Conservation (phyloP, 306 rosid genomes). For the Citrullus amarus region DNA sequence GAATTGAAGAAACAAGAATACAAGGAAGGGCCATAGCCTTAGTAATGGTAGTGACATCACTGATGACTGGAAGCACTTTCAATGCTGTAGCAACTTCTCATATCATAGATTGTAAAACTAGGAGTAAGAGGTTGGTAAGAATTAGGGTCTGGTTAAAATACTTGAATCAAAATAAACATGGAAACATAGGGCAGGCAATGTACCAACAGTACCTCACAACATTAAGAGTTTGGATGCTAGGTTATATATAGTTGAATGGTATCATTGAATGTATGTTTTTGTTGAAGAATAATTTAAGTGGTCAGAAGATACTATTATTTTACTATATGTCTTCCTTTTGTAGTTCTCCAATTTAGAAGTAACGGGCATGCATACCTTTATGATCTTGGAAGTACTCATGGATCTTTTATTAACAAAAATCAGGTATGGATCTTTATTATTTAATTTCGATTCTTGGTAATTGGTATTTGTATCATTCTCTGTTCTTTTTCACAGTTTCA, state of each 20-base stretch:
- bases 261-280: not conserved
- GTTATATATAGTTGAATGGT: not conserved
- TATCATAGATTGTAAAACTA: not conserved
- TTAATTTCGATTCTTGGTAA: not conserved
- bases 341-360: conserved; percentile 77
- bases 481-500: not conserved
- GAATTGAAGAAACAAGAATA: not conserved
- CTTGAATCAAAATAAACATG: not conserved
- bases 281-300: not conserved
- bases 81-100: not conserved
- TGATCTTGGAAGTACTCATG: conserved; percentile 96
- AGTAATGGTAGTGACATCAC: not conserved
- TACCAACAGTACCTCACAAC: not conserved
- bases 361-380: conserved; percentile 75
- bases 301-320: conserved; percentile 12
- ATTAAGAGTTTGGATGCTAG: not conserved
- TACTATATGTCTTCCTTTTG: conserved; percentile 14
- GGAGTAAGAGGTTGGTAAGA: not conserved
- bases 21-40: not conserved
- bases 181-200: not conserved
- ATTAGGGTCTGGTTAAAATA: not conserved
- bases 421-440: conserved; percentile 40
- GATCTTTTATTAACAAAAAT: conserved; percentile 71
- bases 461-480: not conserved
- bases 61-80: not conserved